Conservation (phyloP, 2,329 filamentous ascomycete species). For the Nemania abortiva region DNA sequence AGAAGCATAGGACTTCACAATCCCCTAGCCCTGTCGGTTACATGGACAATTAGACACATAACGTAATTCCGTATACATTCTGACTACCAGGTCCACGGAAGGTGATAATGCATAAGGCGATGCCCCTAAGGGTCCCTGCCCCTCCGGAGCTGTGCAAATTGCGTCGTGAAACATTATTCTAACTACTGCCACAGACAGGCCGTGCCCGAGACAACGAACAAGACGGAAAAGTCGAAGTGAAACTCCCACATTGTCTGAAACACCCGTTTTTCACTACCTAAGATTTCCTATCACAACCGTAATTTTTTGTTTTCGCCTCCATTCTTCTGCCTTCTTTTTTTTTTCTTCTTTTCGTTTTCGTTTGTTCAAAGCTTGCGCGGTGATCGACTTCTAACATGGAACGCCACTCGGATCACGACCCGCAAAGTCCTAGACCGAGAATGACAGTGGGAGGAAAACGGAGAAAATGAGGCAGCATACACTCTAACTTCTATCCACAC, state of each 20-base stretch:
- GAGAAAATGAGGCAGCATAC: not conserved
- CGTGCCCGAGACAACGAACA: constrained; percentile 37
- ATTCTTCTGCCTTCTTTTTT: constrained; percentile 9
- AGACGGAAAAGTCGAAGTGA: constrained; percentile 34
- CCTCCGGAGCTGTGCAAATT: constrained; percentile 22
- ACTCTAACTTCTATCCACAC: constrained; percentile 12
- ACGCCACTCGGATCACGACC: constrained; percentile 38
- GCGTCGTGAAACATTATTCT: constrained; percentile 30
- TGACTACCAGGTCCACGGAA: constrained; percentile 14
- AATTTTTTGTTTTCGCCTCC: constrained; percentile 20
- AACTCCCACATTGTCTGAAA: constrained; percentile 35
- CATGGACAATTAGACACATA: constrained; percentile 21
- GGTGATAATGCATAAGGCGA: not conserved
- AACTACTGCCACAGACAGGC: constrained; percentile 28
- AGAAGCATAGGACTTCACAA: constrained; percentile 27
- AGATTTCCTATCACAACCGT: constrained; percentile 17
- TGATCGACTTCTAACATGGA: constrained; percentile 32
- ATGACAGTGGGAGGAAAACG: constrained; percentile 27
- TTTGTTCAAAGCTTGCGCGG: constrained; percentile 37
- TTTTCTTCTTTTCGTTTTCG: constrained; percentile 22
- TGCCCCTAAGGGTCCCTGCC: not conserved
- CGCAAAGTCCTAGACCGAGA: constrained; percentile 39
- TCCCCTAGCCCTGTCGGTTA: constrained; percentile 23
- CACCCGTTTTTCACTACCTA: constrained; percentile 30
- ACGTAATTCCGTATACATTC: constrained; percentile 15